Evolutionary conservation across 305 asterid species (phyloP).

Genomic region (Fraxinus xanthoxyloides): DNA sequence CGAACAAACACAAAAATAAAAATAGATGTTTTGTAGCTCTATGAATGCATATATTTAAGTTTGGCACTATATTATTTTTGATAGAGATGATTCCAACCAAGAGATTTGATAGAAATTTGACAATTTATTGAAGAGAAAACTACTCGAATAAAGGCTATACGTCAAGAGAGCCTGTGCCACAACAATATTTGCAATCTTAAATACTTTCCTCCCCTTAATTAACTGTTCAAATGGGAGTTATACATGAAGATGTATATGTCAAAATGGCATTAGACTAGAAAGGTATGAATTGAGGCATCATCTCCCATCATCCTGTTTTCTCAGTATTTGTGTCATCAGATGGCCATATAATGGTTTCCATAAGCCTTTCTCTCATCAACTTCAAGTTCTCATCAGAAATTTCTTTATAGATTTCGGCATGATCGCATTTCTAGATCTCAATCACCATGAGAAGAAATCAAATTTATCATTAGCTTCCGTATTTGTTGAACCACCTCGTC

Average conservation of each 20-base stretch:
- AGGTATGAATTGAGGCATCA: background rate
- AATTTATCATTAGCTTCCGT: background rate
- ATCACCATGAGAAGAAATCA: background rate
- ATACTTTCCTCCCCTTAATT: background rate
- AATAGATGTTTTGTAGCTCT: no score
- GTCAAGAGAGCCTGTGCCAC: background rate
- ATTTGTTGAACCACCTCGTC: background rate
- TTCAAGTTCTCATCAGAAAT: constrained; percentile 65
- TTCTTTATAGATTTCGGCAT: constrained; percentile 51
- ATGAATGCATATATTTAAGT: no score
- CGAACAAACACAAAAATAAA: no score
- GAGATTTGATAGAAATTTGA: background rate
- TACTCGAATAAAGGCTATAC: background rate
- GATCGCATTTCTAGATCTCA: constrained; percentile 50
- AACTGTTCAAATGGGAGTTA: background rate
- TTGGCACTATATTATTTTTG: no score
- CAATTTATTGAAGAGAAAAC: background rate
- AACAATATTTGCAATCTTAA: background rate
- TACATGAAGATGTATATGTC: background rate
- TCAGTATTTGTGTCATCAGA: constrained; percentile 37
- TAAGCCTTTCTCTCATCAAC: constrained; percentile 67
- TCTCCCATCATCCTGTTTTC: background rate
- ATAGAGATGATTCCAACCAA: background rate
- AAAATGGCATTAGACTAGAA: background rate
- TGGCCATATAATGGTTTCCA: constrained; percentile 65